Conservation (phyloP, 2,329 filamentous ascomycete species). For the Leptographium lundbergii region DNA sequence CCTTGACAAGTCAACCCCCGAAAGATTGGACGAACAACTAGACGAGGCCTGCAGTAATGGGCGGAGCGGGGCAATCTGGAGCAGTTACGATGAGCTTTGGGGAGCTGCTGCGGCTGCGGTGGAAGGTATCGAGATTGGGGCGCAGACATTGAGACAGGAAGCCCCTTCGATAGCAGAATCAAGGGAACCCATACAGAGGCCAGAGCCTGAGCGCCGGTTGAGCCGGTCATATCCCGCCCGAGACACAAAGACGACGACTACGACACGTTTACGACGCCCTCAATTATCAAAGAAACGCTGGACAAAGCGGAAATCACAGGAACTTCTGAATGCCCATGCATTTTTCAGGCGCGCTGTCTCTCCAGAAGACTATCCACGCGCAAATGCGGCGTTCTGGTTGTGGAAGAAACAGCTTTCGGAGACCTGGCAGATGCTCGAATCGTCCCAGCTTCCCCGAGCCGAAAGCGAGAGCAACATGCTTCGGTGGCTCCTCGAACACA, state of each 20-base stretch:
- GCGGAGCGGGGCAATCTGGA: neutral
- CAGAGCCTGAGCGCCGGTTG: neutral
- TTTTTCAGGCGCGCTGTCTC: neutral
- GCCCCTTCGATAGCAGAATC: neutral
- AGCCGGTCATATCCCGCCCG: neutral
- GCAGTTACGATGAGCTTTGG: slow-evolving; percentile 6
- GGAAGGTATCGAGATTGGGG: neutral
- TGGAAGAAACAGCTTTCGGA: slow-evolving; percentile 9
- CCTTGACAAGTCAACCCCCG: neutral
- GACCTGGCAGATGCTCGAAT: slow-evolving; percentile 8
- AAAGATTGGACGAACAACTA: neutral
- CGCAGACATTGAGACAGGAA: no score
- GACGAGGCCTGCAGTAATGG: neutral
- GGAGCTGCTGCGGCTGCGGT: neutral
- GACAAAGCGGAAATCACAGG: neutral
- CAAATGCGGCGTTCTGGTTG: neutral
- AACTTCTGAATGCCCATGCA: neutral
- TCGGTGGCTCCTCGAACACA: slow-evolving; percentile 17
- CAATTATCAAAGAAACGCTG: neutral
- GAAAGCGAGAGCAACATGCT: neutral
- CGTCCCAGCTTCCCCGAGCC: slow-evolving; percentile 1
- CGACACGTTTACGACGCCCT: neutral
- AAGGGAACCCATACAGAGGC: neutral
- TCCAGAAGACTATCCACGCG: neutral
- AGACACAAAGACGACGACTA: neutral